A percentile compares a stretch with the other conserved stretches of the same genome.
phyloP scores from a whole-genome alignment of 2,329 filamentous ascomycete genomes.

The Ascochyta fabae region DNA sequence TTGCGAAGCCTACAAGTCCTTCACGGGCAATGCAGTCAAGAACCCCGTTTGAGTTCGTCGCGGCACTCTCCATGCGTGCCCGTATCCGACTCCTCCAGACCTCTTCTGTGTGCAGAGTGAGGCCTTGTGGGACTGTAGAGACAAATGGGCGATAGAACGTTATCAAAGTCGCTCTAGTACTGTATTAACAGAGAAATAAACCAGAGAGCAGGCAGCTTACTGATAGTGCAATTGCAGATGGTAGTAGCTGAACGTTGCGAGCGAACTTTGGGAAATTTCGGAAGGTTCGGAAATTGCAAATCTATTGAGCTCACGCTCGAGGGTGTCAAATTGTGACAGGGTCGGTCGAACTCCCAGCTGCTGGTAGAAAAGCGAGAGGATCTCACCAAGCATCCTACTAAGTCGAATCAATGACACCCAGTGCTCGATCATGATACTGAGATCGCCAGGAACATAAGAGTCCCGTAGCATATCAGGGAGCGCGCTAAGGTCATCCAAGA shows the following conservation, averaged over 20 bases:
- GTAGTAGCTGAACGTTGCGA: slow-evolving; percentile 6
- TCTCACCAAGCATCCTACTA: slow-evolving; percentile 3
- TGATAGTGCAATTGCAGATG: slow-evolving; percentile 8
- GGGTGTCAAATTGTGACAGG: background rate
- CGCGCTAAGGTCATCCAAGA: background rate
- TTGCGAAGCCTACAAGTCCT: slow-evolving; percentile 6
- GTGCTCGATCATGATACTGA: background rate
- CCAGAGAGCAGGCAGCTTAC: background rate
- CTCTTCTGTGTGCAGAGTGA: background rate
- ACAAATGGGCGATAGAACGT: slow-evolving; percentile 13
- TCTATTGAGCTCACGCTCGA: background rate
- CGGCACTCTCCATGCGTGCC: slow-evolving; percentile 7
- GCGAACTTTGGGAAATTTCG: background rate
- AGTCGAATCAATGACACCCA: slow-evolving; percentile 5
- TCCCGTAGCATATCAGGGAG: background rate
- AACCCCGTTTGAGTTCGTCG: slow-evolving; percentile 3
- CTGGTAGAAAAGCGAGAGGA: slow-evolving; percentile 5
- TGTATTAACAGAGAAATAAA: background rate
- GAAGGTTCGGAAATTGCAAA: background rate
- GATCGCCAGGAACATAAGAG: background rate
- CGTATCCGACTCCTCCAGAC: slow-evolving; percentile 1
- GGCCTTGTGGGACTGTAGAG: background rate
- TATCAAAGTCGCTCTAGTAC: slow-evolving; percentile 4
- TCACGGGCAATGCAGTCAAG: slow-evolving; percentile 11
- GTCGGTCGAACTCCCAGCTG: background rate